Base-by-base conservation (phyloP, 176 grass and related monocot species). In the Poa annua region DNA sequence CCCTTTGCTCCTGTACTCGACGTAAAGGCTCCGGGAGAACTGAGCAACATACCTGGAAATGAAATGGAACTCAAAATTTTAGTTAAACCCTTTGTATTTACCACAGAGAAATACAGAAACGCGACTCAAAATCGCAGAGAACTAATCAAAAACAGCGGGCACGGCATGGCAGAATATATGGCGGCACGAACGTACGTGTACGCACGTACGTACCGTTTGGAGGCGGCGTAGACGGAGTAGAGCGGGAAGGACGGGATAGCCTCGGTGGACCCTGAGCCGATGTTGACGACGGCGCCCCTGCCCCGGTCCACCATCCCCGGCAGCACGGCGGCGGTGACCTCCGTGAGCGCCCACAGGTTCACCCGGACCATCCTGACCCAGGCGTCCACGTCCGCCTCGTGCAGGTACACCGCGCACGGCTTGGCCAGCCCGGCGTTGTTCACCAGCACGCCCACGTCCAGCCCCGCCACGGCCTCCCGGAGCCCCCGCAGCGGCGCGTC, bases 241-340 rank as follows among this genome's bases (percentile, higher is more conserved):
- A 56, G 54, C 20, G 54, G 54, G 54, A 56, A 56, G 7, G 54
- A 56, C 54, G 54, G 54, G 54, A 56, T 56, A 7, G 54, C 54
- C 54, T 56, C 54, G 8, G 15, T 56, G 7, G 54, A 56, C 54
- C 54, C 54, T 7, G 54, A 56, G 2, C 54, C 54, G 54, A 56
- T 56, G 54, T 56, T 56, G 54, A 56, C 54, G 20, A 56, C 54
- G 54, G 54, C 54, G 54, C 54, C 54, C 54, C 54, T n/a, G 54
- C 54, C 20, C 20, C 54, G 7, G 20, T 56, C 54, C 20, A 56
- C 20, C 54, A 56, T 56, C 54, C 54, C 54, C 54, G 54, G 54
- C 54, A 56, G 54, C 54, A 56, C 54, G 1, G 54, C 54, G 2
- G 54, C 54, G 2, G 54, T 56, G 20, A 56, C 54, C 54, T 56